Base-by-base conservation (phyloP, 345 rosid genomes). In the Acer campestre region DNA sequence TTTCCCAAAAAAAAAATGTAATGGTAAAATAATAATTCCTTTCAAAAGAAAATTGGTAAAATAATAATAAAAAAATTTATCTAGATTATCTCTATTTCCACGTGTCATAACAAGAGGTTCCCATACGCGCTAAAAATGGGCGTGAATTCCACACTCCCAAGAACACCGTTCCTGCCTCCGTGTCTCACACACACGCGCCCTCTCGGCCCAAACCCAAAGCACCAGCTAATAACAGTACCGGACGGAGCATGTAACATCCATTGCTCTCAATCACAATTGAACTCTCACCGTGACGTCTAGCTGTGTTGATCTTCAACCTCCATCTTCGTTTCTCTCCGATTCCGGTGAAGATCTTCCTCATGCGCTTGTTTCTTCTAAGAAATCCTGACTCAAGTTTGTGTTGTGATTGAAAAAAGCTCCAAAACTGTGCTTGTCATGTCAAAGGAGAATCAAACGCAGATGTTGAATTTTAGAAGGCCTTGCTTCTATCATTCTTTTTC, bases 401-500 rank as follows among this genome's bases (percentile, higher is more conserved):
- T 11, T 40, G 9, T 31, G 40, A 29, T 25, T 4, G 40, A 56
- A 2, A 23, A 27, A 44, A 46, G 58, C 25, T 46, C 2, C 8
- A 12, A 42, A 42, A 18, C 23, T 55, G 10, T 27, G 20, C 40
- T 48, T 12, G 18, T 14, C 11, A 58, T 42, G 69, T n/a, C 62
- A n/a, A 16, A 56, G 38, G 63, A 68, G 1, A 74, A 77, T 25
- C 77, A 9, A 46, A 20, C 29, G 67, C 74, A 72, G 76, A 83
- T 80, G 87, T 61, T 61, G 53, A 76, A 70, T 49, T 64, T 75
- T 4, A 81, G 80, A 78, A 74, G 84, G 38, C 88, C 89, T 58
- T 86, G 79, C 75, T 88, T 87, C 82, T 82, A 80, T 49, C 80
- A 85, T 63, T 68, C 85, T 22, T 88, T 82, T 76, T 88, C 89